Conservation (phyloP, 2,329 filamentous ascomycete species). For the Clarireedia paspali region DNA sequence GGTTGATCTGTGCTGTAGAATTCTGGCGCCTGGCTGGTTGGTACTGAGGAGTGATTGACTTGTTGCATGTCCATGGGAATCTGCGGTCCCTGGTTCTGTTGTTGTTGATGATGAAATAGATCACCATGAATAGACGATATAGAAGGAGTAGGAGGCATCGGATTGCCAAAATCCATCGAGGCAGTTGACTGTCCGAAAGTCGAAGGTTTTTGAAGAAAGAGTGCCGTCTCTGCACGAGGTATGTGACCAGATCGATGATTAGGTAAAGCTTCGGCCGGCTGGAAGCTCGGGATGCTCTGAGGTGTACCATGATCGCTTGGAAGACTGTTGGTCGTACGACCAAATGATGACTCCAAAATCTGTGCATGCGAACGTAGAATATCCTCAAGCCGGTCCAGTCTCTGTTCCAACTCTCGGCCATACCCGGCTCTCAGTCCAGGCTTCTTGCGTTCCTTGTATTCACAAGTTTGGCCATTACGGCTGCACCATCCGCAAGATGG, state of each 20-base stretch:
- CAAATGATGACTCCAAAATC: conserved; percentile 52
- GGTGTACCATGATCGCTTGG: conserved; percentile 53
- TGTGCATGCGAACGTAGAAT: conserved; percentile 59
- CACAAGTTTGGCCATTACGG: conserved; percentile 54
- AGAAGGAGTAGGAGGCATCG: conserved; percentile 37
- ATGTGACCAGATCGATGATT: conserved; percentile 24
- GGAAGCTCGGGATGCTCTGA: conserved; percentile 41
- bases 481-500: conserved; percentile 64
- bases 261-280: conserved; percentile 37
- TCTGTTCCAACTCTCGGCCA: conserved; percentile 64
- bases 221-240: conserved; percentile 48
- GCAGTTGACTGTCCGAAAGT: conserved; percentile 40
- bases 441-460: conserved; percentile 64
- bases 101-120: conserved; percentile 38
- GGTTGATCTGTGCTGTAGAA: conserved; percentile 28
- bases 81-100: conserved; percentile 5
- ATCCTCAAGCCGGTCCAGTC: conserved; percentile 62
- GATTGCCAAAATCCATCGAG: conserved; percentile 40
- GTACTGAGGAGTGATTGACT: conserved; percentile 17
- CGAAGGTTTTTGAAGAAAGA: conserved; percentile 56
- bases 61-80: conserved; percentile 26
- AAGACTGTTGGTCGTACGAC: conserved; percentile 26
- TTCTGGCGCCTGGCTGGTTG: conserved; percentile 23
- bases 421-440: conserved; percentile 58
- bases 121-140: conserved; percentile 38